Percentiles rank a stretch among this genome's conserved stretches.
These are phyloP conservation scores for Aquilaria malaccensis DNA, from an alignment of 345 rosid genomes.

Conservation along the genomic window DNA sequence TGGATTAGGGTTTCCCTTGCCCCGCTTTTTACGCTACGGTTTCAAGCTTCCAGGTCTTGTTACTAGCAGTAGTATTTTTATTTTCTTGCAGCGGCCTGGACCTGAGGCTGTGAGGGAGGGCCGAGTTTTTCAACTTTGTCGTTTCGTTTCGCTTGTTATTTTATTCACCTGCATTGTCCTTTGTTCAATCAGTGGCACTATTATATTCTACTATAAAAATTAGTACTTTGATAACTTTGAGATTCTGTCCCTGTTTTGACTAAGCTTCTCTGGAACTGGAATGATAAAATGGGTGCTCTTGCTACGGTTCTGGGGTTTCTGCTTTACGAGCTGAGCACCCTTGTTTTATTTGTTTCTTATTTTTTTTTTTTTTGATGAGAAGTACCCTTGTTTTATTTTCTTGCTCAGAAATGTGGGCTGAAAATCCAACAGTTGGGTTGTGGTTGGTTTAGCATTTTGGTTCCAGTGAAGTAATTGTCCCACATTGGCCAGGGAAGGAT, in stretches of 20 bases:
- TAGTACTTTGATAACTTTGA: neutral
- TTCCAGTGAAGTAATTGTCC: too few species aligned
- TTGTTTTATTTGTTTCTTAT: slow-evolving; percentile 7
- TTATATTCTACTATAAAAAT: slow-evolving; percentile 15
- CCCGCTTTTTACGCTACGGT: slow-evolving; percentile 45
- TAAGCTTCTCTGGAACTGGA: too few species aligned
- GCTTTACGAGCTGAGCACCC: slow-evolving; percentile 18
- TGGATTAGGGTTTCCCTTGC: slow-evolving; percentile 26
- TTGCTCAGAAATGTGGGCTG: too few species aligned
- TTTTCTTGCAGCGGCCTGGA: too few species aligned
- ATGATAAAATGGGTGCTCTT: neutral
- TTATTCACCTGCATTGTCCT: slow-evolving; percentile 12
- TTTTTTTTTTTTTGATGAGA: neutral
- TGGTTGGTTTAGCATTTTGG: too few species aligned
- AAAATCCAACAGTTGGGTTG: too few species aligned
- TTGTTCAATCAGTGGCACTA: neutral
- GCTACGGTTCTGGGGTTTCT: slow-evolving; percentile 12
- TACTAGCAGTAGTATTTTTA: slow-evolving; percentile 15
- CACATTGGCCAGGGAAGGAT: too few species aligned
- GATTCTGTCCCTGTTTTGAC: too few species aligned
- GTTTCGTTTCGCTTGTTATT: slow-evolving; percentile 25
- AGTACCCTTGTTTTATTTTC: slow-evolving; percentile 17
- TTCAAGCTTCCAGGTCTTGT: slow-evolving; percentile 28
- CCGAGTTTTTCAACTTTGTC: slow-evolving; percentile 30
- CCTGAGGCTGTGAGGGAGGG: too few species aligned